Percentiles rank a stretch among this genome's conserved stretches.
Conservation (phyloP, 208 protist genomes). For the Leishmania braziliensis region DNA sequence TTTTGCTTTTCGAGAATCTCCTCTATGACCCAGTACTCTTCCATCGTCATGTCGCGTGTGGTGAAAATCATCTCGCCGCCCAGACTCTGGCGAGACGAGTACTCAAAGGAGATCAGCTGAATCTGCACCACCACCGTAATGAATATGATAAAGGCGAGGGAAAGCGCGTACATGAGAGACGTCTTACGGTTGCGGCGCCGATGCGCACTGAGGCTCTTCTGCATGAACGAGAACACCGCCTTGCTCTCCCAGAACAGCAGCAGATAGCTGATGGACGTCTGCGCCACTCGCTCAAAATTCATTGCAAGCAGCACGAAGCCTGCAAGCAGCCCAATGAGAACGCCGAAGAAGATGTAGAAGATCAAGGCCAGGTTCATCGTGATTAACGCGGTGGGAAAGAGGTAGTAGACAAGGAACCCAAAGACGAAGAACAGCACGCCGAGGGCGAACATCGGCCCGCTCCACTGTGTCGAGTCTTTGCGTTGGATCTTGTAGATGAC, state of each 20-base stretch:
- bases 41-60: not conserved
- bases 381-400: constrained; percentile 91
- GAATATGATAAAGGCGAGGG: constrained; percentile 94
- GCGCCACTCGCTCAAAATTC: constrained; percentile 90
- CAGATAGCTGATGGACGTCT: constrained; percentile 45
- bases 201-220: constrained; percentile 94
- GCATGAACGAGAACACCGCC: constrained; percentile 64
- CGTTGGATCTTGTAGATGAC: constrained; percentile 81
- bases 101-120: constrained; percentile 63
- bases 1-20: constrained; percentile 12
- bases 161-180: constrained; percentile 94
- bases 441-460: constrained; percentile 47
- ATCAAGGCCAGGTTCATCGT: constrained; percentile 86
- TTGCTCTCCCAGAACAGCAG: constrained; percentile 92
- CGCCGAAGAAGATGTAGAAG: constrained; percentile 94
- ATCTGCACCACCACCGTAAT: constrained; percentile 87
- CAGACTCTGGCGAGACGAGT: constrained; percentile 22
- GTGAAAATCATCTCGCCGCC: constrained; percentile 39
- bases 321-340: constrained; percentile 90
- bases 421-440: constrained; percentile 62
- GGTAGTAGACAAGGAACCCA: constrained; percentile 92
- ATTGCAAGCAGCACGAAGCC: constrained; percentile 88
- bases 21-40: constrained; percentile 17
- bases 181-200: constrained; percentile 94
- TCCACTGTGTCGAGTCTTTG: constrained; percentile 25